phyloP scores from a whole-genome alignment of 75 land plant genomes.

The Adiantum capillusveneris region DNA sequence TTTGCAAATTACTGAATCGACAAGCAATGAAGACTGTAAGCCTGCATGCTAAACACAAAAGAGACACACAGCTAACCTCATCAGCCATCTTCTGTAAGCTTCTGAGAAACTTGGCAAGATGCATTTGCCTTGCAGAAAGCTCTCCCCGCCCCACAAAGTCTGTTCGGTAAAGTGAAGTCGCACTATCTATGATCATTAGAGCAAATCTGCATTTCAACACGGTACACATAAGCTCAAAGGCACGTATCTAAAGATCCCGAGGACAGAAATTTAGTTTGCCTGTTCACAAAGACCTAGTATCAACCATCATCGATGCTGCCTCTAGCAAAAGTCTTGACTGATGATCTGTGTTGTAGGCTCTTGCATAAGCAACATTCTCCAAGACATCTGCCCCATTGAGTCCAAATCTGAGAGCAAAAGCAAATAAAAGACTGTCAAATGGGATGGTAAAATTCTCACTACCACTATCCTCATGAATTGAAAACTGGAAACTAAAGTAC shows the following conservation, averaged over 20 bases:
- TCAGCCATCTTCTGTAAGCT: constrained; percentile 95
- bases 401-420: constrained; percentile 18
- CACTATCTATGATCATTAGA: constrained; percentile 91
- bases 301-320: constrained; percentile 99
- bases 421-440: neutral
- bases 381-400: constrained; percentile 35
- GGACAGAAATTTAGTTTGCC: too few relatives aligned
- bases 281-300: constrained; percentile 69
- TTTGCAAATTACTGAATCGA: too few relatives aligned
- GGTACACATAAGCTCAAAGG: too few relatives aligned
- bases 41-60: too few relatives aligned
- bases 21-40: too few relatives aligned
- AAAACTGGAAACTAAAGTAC: neutral
- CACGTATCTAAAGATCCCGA: too few relatives aligned
- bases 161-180: constrained; percentile 89
- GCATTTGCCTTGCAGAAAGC: constrained; percentile 93
- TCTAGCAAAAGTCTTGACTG: constrained; percentile 45
- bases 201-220: constrained; percentile 54
- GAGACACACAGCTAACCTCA: constrained; percentile 36
- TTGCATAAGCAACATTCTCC: constrained; percentile 42
- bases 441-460: neutral
- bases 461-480: too few relatives aligned
- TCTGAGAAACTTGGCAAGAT: constrained; percentile 86
- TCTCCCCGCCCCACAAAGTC: constrained; percentile 94
- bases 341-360: constrained; percentile 44